phyloP scores from a whole-genome alignment of 139 green algal species.

The Closterium sp. region DNA sequence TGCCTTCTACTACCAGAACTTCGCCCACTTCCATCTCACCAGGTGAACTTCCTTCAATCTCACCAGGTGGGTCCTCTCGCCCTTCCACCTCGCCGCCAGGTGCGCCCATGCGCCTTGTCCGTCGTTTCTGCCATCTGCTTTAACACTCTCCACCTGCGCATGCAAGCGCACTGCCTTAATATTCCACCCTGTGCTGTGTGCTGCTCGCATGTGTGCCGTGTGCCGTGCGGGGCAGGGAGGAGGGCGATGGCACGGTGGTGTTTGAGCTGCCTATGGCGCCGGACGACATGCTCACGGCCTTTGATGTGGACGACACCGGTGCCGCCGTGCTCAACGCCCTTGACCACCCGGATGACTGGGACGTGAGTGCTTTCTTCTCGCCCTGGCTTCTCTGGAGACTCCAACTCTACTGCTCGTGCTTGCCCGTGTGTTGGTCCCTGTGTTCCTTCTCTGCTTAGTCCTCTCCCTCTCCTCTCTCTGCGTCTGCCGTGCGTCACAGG shows the following conservation, averaged over 20 bases:
- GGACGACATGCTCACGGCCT: constrained; percentile 5
- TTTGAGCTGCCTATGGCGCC: constrained; percentile 17
- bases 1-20: constrained; percentile 33
- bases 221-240: background rate
- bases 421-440: background rate
- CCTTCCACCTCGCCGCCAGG: too few relatives aligned
- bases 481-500: background rate
- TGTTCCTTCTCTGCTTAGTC: background rate
- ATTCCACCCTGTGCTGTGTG: too few relatives aligned
- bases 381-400: too few relatives aligned
- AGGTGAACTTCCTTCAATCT: too few relatives aligned
- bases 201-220: too few relatives aligned
- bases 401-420: too few relatives aligned
- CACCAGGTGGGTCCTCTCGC: too few relatives aligned
- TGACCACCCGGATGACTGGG: constrained; percentile 5
- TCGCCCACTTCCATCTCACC: background rate
- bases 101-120: too few relatives aligned
- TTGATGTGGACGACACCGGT: constrained; percentile 26
- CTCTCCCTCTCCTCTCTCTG: background rate
- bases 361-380: background rate
- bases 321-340: constrained; percentile 4
- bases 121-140: too few relatives aligned
- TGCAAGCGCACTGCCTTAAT: too few relatives aligned
- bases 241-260: constrained; percentile 5
- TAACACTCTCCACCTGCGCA: too few relatives aligned